These are phyloP conservation scores for Penicillium roqueforti DNA, from an alignment of 495 filamentous ascomycete genomes.

Conservation along the genomic window DNA sequence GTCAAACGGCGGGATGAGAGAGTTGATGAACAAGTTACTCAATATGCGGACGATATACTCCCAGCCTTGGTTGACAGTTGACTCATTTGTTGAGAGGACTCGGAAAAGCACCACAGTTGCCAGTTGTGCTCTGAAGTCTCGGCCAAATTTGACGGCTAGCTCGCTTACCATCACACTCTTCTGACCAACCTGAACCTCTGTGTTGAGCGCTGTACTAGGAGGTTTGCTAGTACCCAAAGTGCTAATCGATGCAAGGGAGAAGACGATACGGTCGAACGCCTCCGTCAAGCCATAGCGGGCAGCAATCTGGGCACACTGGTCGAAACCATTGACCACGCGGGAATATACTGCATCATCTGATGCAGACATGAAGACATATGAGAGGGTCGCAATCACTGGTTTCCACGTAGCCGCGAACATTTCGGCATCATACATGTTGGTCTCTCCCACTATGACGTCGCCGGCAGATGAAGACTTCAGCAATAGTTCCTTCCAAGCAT, in stretches of 20 bases:
- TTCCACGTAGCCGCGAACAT: constrained; percentile 98
- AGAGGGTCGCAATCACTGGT: constrained; percentile 87
- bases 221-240: constrained; percentile 70
- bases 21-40: constrained; percentile 95
- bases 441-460: constrained; percentile 74
- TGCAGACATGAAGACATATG: constrained; percentile 98
- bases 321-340: constrained; percentile 87
- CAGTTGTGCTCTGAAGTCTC: constrained; percentile 88
- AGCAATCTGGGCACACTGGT: constrained; percentile 93
- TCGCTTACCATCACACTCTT: constrained; percentile 99
- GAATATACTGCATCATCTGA: constrained; percentile 97
- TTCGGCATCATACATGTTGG: constrained; percentile 92
- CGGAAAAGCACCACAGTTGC: constrained; percentile 92
- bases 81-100: constrained; percentile 79
- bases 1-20: constrained; percentile 82
- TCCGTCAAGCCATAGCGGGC: constrained; percentile 80
- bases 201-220: constrained; percentile 86
- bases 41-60: constrained; percentile 82
- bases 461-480: constrained; percentile 76
- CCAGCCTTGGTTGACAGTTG: constrained; percentile 74
- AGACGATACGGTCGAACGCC: constrained; percentile 85
- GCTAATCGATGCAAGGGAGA: constrained; percentile 83
- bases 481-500: constrained; percentile 92
- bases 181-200: constrained; percentile 86
- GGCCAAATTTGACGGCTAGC: constrained; percentile 91